Evolutionary conservation across 768 basidiomycete genomes (phyloP).

Genomic region (Leucosporidium scottii): DNA sequence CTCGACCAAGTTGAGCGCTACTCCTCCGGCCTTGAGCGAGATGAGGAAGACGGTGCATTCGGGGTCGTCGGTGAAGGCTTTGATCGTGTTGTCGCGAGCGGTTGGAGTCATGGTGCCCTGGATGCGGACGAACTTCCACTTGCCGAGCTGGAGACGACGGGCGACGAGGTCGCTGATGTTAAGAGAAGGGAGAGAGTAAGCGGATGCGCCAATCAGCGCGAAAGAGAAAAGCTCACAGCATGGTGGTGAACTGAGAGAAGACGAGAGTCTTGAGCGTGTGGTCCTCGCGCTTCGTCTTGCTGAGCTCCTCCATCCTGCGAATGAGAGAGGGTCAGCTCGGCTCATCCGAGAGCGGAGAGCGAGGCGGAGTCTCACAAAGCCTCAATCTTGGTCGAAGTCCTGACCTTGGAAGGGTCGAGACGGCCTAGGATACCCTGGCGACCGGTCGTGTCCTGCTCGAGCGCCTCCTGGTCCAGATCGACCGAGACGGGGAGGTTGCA

Average conservation of each 20-base stretch:
- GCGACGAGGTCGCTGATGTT: slow-evolving; percentile 75
- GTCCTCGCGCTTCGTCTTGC: slow-evolving; percentile 72
- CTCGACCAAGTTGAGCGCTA: slow-evolving; percentile 80
- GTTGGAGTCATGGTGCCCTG: slow-evolving; percentile 98
- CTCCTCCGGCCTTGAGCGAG: slow-evolving; percentile 70
- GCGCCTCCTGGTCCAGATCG: slow-evolving; percentile 85
- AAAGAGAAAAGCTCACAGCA: slow-evolving; percentile 46
- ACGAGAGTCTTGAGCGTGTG: slow-evolving; percentile 92
- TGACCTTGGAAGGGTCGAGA: slow-evolving; percentile 79
- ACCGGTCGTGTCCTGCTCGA: slow-evolving; percentile 67
- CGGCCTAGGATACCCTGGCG: slow-evolving; percentile 92
- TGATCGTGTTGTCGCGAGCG: slow-evolving; percentile 61
- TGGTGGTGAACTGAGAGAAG: slow-evolving; percentile 91
- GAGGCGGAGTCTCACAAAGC: slow-evolving; percentile 50
- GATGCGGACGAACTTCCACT: slow-evolving; percentile 83
- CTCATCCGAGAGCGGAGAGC: too few relatives aligned
- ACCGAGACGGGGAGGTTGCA: slow-evolving; percentile 89
- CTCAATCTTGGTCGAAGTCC: slow-evolving; percentile 95
- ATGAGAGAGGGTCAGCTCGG: neutral
- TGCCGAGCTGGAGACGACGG: slow-evolving; percentile 80
- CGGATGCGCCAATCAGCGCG: neutral
- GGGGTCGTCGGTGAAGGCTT: slow-evolving; percentile 44
- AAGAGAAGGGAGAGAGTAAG: neutral
- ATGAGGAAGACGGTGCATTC: slow-evolving; percentile 97
- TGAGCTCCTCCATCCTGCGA: slow-evolving; percentile 68